Evolutionary conservation across 169 alveolate species (phyloP), one percentile per base, ranked within the genome.

Genomic region (Cryptosporidium andersoni): DNA sequence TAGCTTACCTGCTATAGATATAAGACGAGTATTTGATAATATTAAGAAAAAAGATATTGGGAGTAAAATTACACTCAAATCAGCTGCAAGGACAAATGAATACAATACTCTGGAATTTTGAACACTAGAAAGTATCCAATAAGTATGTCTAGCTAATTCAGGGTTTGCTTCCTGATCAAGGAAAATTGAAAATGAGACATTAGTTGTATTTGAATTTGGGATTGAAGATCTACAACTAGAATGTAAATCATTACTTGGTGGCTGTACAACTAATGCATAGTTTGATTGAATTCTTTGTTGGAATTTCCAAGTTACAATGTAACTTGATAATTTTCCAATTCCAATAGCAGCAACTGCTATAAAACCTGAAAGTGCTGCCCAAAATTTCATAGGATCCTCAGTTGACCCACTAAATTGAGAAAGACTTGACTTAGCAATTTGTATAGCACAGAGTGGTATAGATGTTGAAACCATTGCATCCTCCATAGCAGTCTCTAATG

Each of bases 401-500:
- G 3, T 40, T 37, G 12, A 25, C 2, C 16, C 47, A 12, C 3
- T 12, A 16, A 11, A 4, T 49, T 40, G 40, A 51, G 11, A 12
- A 25, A 37, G 8, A 45, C 36, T 25, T 14, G 25, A 58, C 37
- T 52, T 67, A 52, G 65, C 25, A 6, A 43, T 52, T 1, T 67
- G 82, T 42, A 67, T 67, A 0, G 42, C 39, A 51, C 55, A 51
- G n/a, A 67, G 39, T 8, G 92, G 92, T 37, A 89, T 63, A 53
- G 82, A 64, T 8, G 81, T 82, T n/a, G 92, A 80, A 51, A 82
- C 82, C 89, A 89, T 81, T 37, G 66, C 60, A 66, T 89, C 92
- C 58, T 89, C 92, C 4, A 89, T 42, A 1, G 91, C 92, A 2
- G 92, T 89, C 48, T 89, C 92, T 34, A 82, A 34, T 14, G 91